Evolutionary conservation across 805 yeast genomes (phyloP).

Genomic region (Candida ponderosae): DNA sequence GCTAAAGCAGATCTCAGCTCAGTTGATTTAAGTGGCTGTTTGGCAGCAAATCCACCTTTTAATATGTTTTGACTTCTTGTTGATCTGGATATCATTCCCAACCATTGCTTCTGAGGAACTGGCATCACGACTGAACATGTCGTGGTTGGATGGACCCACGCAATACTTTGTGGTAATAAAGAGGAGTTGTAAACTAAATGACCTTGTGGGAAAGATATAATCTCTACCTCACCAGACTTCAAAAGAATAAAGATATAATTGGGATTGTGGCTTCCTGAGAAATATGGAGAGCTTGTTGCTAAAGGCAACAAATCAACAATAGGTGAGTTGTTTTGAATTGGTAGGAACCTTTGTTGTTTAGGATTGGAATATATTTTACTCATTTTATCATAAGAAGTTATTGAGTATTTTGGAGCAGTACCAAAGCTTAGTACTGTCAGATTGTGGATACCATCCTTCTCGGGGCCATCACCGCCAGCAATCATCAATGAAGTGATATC

Average conservation of each 20-base stretch:
- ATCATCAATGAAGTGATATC: constrained; percentile 70
- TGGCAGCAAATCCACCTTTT: constrained; percentile 73
- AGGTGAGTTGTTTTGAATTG: constrained; percentile 39
- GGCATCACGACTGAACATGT: constrained; percentile 46
- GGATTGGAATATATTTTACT: constrained; percentile 64
- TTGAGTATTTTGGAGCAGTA: constrained; percentile 63
- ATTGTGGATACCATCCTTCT: constrained; percentile 32
- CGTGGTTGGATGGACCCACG: constrained; percentile 71
- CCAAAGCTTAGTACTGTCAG: constrained; percentile 68
- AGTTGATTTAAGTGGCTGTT: constrained; percentile 36
- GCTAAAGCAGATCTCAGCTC: constrained; percentile 55
- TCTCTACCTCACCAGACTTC: constrained; percentile 57
- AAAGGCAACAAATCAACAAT: constrained; percentile 44
- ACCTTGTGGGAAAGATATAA: constrained; percentile 53
- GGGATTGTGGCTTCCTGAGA: constrained; percentile 77
- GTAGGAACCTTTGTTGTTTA: constrained; percentile 45
- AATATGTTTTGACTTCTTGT: constrained; percentile 38
- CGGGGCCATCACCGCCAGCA: constrained; percentile 54
- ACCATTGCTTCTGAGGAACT: constrained; percentile 64
- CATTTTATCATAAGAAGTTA: constrained; percentile 82
- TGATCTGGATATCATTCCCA: constrained; percentile 61
- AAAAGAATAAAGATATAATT: constrained; percentile 48
- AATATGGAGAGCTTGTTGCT: constrained; percentile 63
- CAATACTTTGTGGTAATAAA: constrained; percentile 72
- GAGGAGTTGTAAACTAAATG: constrained; percentile 41